Evolutionary conservation across 1,139 yeast species (phyloP).

Genomic region (Candida sojae): DNA sequence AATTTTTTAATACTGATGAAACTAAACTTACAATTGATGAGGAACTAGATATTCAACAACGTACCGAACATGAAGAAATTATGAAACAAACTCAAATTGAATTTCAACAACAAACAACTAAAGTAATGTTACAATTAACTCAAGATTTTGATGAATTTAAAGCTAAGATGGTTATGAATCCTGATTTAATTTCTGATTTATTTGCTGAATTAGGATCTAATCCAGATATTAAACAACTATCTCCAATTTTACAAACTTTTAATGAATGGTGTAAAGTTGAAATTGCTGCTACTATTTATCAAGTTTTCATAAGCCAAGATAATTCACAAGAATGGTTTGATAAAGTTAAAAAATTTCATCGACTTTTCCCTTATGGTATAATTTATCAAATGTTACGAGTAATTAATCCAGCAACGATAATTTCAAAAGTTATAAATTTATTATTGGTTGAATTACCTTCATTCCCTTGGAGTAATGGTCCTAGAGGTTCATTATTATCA

Average conservation of each 20-base stretch:
- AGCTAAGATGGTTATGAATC: conserved; percentile 49
- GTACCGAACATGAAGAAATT: conserved; percentile 62
- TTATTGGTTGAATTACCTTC: conserved; percentile 73
- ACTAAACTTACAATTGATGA: conserved; percentile 39
- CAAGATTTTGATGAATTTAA: conserved; percentile 57
- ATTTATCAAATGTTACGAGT: conserved; percentile 74
- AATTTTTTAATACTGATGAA: conserved; percentile 50
- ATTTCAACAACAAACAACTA: conserved; percentile 69
- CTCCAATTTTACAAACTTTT: conserved; percentile 67
- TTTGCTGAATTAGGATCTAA: conserved; percentile 65
- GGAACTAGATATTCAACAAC: conserved; percentile 51
- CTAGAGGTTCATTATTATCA: conserved; percentile 64
- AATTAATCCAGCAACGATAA: conserved; percentile 84
- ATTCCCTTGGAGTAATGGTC: conserved; percentile 19
- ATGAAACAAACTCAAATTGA: conserved; percentile 66
- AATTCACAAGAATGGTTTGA: conserved; percentile 71
- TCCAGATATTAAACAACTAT: conserved; percentile 56
- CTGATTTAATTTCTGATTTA: conserved; percentile 49
- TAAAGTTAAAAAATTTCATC: conserved; percentile 69
- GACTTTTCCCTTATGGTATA: conserved; percentile 72
- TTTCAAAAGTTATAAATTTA: conserved; percentile 75
- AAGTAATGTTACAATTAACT: conserved; percentile 43
- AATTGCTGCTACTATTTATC: conserved; percentile 80
- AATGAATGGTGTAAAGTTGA: conserved; percentile 83
- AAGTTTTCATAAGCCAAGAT: conserved; percentile 77